Evolutionary conservation across 176 grass and related monocot species (phyloP).

Genomic region (Metroxylon sagu): DNA sequence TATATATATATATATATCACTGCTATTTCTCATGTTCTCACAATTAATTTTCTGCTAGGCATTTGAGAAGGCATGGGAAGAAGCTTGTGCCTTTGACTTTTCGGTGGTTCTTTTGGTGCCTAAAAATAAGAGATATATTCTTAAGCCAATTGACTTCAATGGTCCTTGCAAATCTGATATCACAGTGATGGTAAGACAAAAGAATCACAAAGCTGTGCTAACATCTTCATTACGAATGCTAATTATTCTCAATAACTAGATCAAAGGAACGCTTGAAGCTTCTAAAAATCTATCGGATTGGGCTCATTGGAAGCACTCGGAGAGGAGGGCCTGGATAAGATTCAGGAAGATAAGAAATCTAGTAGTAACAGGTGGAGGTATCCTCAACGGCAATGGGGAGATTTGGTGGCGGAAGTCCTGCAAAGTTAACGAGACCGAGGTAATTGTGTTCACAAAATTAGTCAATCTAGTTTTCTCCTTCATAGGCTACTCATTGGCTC

Average conservation of each 20-base stretch:
- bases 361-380: conserved; percentile 44
- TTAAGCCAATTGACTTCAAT: conserved; percentile 47
- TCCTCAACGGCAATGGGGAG: conserved; percentile 52
- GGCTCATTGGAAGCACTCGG: background rate
- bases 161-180: conserved; percentile 54
- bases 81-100: conserved; percentile 26
- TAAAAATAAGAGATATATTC: conserved; percentile 30
- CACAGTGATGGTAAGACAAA: conserved; percentile 45
- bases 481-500: background rate
- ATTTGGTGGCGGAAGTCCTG: conserved; percentile 75
- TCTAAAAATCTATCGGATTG: conserved; percentile 44
- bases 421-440: conserved; percentile 46
- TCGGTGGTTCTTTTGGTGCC: conserved; percentile 22
- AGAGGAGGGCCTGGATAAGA: conserved; percentile 38
- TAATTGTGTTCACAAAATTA: conserved; percentile 1
- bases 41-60: conserved; percentile 22
- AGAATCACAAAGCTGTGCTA: too few species aligned
- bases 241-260: conserved; percentile 23
- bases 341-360: conserved; percentile 35
- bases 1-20: background rate
- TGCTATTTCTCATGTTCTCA: background rate
- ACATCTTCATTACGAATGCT: too few species aligned
- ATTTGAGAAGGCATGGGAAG: conserved; percentile 54
- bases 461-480: background rate
- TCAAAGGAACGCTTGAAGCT: conserved; percentile 55